Base-by-base conservation (phyloP, 2,329 filamentous ascomycete genomes). In the Microsporum audouinii region DNA sequence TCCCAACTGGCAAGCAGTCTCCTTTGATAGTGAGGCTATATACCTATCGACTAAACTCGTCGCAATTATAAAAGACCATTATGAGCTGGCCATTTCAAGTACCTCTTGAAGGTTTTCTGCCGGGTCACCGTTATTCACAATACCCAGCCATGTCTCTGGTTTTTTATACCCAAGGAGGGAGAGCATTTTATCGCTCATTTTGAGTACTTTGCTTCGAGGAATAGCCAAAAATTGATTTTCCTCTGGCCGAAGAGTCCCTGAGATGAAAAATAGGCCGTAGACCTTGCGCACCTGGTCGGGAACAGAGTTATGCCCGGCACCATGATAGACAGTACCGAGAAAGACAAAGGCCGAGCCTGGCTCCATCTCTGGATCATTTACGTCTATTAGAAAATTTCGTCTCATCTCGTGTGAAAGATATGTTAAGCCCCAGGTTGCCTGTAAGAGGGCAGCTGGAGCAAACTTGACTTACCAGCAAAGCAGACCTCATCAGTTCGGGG, bases 281-380 rank as follows among this genome's bases (percentile, higher is more conserved):
- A 72, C 70, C 61, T 71, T 66, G 61, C 67, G 36, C 67, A 66
- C 65, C 65, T 70, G 31, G 66, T 74, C 62, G 61, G 47, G 51
- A 7, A 68, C 70, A 23, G 60, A 64, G 60, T 77, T 77, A 6
- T 68, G 69, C 1, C 76, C 75, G 1, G 75, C 75, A 0, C 72
- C 76, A 45, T 77, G 75, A 58, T 76, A 77, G 10, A 72, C 62
- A 23, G 73, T 73, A 0, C 74, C 75, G 0, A 76, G 59, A 43
- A 77, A 75, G 29, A 77, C 71, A 36, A 73, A 67, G 3, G 74
- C 72, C 41, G 77, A 75, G 0, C 75, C 75, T 3, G 71, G 64
- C n/a, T 76, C 71, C 12, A 77, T 67, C 57, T 77, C 53, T 57
- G 17, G 33, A 57, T 57, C 23, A 17, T 33, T 31, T n/a, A 43